Conservation (phyloP, 306 rosid species). For the Nissolia schottii region DNA sequence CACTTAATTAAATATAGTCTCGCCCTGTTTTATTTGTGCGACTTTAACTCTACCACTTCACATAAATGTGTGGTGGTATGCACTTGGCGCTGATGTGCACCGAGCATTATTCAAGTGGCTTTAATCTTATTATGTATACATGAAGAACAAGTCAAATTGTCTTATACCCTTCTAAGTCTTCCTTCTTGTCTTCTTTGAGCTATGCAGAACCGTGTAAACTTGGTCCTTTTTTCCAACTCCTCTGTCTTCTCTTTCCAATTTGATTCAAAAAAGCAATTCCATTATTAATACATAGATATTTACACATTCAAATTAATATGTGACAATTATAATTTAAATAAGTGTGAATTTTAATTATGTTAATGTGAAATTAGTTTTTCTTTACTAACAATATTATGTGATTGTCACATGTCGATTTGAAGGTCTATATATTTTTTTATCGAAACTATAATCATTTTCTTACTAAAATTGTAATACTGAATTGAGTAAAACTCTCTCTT, state of each 20-base stretch:
- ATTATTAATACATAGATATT: too few relatives aligned
- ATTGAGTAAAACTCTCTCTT: too few relatives aligned
- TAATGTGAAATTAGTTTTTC: too few relatives aligned
- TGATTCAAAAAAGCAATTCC: too few relatives aligned
- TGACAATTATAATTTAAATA: too few relatives aligned
- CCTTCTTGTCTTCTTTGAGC: not conserved
- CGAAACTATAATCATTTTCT: too few relatives aligned
- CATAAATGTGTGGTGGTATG: not conserved
- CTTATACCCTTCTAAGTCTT: not conserved
- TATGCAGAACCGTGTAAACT: constrained; percentile 3
- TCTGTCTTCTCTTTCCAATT: not conserved
- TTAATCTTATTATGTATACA: not conserved
- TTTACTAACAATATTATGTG: too few relatives aligned
- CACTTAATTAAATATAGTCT: not conserved
- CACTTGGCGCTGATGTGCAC: not conserved
- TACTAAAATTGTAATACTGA: too few relatives aligned
- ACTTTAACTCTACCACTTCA: not conserved
- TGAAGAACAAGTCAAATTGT: constrained; percentile 34
- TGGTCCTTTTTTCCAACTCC: constrained; percentile 14
- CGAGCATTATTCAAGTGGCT: not conserved
- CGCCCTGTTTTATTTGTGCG: not conserved
- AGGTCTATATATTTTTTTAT: too few relatives aligned
- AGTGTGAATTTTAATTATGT: too few relatives aligned
- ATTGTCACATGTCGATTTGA: too few relatives aligned
- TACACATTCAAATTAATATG: too few relatives aligned